Base-by-base conservation (phyloP, 2,329 filamentous ascomycete genomes). In the Aspergillus piperis region DNA sequence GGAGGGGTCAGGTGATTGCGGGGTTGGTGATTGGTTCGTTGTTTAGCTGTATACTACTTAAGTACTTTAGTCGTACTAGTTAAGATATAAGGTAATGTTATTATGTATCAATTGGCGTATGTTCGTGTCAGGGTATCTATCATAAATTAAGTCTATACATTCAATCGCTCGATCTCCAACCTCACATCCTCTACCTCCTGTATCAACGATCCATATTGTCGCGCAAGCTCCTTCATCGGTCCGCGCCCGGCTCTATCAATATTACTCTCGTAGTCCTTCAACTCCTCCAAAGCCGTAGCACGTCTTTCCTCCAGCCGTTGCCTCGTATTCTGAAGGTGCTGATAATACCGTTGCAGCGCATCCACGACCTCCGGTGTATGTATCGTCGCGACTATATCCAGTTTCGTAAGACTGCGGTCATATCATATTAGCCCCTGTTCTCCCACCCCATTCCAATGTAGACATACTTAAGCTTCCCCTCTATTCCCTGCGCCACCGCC, bases 381-480 rank as follows among this genome's bases (percentile, higher is more conserved):
- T 8, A 78, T 72, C 10, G 65, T 64, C n/a, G 72, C 68, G 7
- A 71, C 64, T n/a, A 73, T 68, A 53, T 77, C 76, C 47, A 75
- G 64, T 61, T 73, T 74, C 47, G 72, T 73, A 21, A 78, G 71
- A 53, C 75, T 78, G 38, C 44, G 11, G 10, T 36, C 36, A 61
- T 52, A 44, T 21, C 17, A 38, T 41, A 25, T 27, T 30, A 54
- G 30, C 27, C 32, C 48, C 32, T 13, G 32, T 36, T 13, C 32
- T 27, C 27, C n/a, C 27, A 30, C 4, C 23, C 19, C 23, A 25
- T 13, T 10, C 15, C n/a, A 36, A 5, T 10, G 2, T 39, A 56
- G 13, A 70, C 73, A 60, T 72, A 78, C 76, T 68, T 71, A 32
- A 75, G 59, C 66, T 77, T 77, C 13, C 70, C 71, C 58, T 74